A percentile compares a stretch with the other conserved stretches of the same genome.
Evolutionary conservation across 371 early-diverging fungal genomes (phyloP).

Genomic region (Syncephalastrum monosporum): DNA sequence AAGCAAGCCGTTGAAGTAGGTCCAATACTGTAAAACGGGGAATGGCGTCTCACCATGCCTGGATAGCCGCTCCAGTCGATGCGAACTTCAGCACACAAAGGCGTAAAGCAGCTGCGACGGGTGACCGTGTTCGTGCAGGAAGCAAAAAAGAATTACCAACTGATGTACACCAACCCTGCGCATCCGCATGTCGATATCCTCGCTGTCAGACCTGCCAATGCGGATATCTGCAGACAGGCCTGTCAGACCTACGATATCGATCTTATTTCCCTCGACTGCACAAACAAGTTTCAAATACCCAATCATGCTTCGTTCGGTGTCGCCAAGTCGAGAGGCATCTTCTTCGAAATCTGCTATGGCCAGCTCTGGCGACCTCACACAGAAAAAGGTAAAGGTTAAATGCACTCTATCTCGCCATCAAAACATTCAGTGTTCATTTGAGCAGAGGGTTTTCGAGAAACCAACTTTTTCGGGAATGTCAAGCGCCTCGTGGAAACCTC

Average conservation of each 20-base stretch:
- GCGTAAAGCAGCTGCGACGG: slow-evolving; percentile 58
- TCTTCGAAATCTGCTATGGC: slow-evolving; percentile 86
- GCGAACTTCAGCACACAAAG: slow-evolving; percentile 28
- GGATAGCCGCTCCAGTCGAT: slow-evolving; percentile 45
- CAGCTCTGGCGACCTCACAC: slow-evolving; percentile 16
- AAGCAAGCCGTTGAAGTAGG: slow-evolving; percentile 57
- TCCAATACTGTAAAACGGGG: not conserved
- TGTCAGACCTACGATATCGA: slow-evolving; percentile 82
- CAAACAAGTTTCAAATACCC: slow-evolving; percentile 30
- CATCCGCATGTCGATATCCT: slow-evolving; percentile 74
- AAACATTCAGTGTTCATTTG: slow-evolving; percentile 37
- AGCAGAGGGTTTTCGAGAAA: slow-evolving; percentile 46
- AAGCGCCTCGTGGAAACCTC: slow-evolving; percentile 76
- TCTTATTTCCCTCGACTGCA: slow-evolving; percentile 85
- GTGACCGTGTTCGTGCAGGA: slow-evolving; percentile 65
- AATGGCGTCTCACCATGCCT: not conserved
- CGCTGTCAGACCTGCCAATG: slow-evolving; percentile 78
- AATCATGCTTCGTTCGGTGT: slow-evolving; percentile 75
- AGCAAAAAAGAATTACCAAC: slow-evolving; percentile 42
- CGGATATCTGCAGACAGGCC: slow-evolving; percentile 77
- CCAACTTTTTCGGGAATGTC: slow-evolving; percentile 69
- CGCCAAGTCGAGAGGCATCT: slow-evolving; percentile 75
- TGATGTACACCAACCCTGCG: slow-evolving; percentile 52
- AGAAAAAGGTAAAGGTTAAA: no score
- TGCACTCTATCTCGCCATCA: no score